phyloP scores from a whole-genome alignment of 352 stramenopile species.

The Detonula confervacea region DNA sequence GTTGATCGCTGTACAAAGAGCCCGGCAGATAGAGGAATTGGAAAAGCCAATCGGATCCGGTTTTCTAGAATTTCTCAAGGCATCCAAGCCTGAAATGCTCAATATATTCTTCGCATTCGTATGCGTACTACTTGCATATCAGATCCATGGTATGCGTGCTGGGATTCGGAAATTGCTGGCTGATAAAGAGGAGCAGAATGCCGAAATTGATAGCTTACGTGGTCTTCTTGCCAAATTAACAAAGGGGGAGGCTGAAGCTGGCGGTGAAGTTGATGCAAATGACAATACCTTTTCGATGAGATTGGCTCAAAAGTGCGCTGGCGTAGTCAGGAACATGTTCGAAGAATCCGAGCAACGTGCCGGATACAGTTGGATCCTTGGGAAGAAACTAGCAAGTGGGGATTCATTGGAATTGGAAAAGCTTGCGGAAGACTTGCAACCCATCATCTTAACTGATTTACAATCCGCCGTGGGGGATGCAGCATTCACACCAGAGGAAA shows the following conservation, averaged over 20 bases:
- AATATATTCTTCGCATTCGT: conserved; percentile 64
- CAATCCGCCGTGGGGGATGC: conserved; percentile 39
- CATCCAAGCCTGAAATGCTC: conserved; percentile 50
- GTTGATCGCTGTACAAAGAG: conserved; percentile 41
- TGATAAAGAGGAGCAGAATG: conserved; percentile 27
- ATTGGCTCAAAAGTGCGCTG: conserved; percentile 37
- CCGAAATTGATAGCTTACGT: conserved; percentile 37
- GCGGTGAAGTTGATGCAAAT: background rate
- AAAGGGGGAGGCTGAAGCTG: conserved; percentile 1
- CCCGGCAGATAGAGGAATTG: conserved; percentile 18
- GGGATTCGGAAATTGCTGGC: conserved; percentile 47
- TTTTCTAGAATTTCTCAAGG: conserved; percentile 48
- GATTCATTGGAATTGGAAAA: conserved; percentile 48
- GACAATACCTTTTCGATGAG: conserved; percentile 25
- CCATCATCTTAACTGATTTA: conserved; percentile 34
- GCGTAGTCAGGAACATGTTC: conserved; percentile 31
- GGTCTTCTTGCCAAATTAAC: conserved; percentile 18
- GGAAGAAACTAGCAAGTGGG: conserved; percentile 38
- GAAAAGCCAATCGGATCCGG: conserved; percentile 22
- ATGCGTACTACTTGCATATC: conserved; percentile 57
- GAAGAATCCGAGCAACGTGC: conserved; percentile 37
- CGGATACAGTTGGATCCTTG: conserved; percentile 55
- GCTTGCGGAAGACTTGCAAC: conserved; percentile 29
- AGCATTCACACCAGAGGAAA: conserved; percentile 35
- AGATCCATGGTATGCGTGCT: conserved; percentile 48